Evolutionary conservation across 331 rosid genomes (phyloP).

Genomic region (Acacia concinna): DNA sequence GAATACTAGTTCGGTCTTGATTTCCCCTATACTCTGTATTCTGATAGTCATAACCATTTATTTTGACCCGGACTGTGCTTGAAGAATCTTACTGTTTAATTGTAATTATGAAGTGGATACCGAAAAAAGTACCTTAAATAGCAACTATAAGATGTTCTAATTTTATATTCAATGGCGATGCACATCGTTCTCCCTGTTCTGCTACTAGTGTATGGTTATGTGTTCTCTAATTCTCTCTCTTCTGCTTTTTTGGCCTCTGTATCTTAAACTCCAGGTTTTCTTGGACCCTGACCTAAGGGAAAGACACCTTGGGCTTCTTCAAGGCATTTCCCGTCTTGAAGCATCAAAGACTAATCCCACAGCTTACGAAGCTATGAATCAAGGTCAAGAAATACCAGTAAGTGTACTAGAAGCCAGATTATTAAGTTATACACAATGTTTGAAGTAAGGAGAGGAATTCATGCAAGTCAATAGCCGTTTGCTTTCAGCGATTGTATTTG

Average conservation of each 20-base stretch:
- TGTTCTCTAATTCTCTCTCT: background rate
- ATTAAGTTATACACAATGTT: background rate
- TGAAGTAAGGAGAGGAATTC: conserved; percentile 2
- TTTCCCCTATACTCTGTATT: conserved; percentile 6
- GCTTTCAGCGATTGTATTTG: background rate
- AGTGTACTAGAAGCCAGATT: conserved; percentile 32
- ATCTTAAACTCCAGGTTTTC: conserved; percentile 54
- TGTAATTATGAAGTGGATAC: conserved; percentile 4
- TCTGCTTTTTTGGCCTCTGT: background rate
- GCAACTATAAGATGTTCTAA: background rate
- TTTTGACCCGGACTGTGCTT: background rate
- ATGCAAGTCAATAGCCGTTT: conserved; percentile 5
- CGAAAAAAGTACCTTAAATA: background rate
- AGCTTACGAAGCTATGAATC: conserved; percentile 53
- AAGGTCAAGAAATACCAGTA: conserved; percentile 80
- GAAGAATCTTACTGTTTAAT: background rate
- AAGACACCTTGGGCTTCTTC: conserved; percentile 87
- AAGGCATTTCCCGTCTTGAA: conserved; percentile 60
- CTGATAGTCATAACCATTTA: conserved; percentile 1
- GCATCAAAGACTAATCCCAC: conserved; percentile 44
- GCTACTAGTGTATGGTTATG: background rate
- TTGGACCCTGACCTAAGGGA: conserved; percentile 73
- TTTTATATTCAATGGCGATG: background rate
- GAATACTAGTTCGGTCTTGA: background rate
- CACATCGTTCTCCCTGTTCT: background rate